Conservation (phyloP, 1,139 yeast species). For the Arxiozyma bovina region DNA sequence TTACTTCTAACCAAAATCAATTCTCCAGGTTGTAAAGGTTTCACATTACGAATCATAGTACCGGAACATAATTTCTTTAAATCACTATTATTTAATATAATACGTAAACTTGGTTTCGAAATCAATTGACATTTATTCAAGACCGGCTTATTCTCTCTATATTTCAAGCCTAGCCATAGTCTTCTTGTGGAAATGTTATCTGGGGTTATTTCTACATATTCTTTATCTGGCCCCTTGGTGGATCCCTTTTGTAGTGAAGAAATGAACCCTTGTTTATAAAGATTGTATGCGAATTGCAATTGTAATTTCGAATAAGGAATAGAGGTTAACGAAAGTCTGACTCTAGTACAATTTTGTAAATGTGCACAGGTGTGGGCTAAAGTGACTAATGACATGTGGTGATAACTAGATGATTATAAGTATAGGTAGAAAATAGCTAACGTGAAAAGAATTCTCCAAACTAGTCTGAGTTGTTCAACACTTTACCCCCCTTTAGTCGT, state of each 20-base stretch:
- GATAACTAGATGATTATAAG: neutral
- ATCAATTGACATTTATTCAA: conserved; percentile 63
- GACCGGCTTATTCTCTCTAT: conserved; percentile 73
- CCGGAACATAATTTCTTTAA: conserved; percentile 72
- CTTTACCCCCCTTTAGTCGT: no score
- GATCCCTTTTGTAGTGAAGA: conserved; percentile 82
- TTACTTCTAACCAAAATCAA: conserved; percentile 55
- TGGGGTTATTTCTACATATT: conserved; percentile 71
- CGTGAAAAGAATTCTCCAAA: neutral
- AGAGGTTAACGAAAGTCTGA: conserved; percentile 63
- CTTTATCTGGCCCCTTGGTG: conserved; percentile 74
- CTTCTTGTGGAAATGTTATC: conserved; percentile 82
- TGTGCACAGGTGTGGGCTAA: conserved; percentile 84
- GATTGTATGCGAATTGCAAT: conserved; percentile 70
- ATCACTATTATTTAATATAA: conserved; percentile 54
- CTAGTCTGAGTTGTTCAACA: neutral
- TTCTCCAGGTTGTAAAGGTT: conserved; percentile 87
- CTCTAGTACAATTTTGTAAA: conserved; percentile 77
- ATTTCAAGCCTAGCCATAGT: conserved; percentile 86
- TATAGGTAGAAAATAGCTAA: no score
- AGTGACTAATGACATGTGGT: conserved; percentile 68
- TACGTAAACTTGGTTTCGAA: conserved; percentile 77
- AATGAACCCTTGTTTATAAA: conserved; percentile 86
- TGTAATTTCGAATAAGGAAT: conserved; percentile 81
- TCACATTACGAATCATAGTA: conserved; percentile 58